A percentile compares a stretch with the other conserved stretches of the same genome.
phyloP scores from a whole-genome alignment of 2,329 filamentous ascomycete species.

The Ophiostoma populinum region DNA sequence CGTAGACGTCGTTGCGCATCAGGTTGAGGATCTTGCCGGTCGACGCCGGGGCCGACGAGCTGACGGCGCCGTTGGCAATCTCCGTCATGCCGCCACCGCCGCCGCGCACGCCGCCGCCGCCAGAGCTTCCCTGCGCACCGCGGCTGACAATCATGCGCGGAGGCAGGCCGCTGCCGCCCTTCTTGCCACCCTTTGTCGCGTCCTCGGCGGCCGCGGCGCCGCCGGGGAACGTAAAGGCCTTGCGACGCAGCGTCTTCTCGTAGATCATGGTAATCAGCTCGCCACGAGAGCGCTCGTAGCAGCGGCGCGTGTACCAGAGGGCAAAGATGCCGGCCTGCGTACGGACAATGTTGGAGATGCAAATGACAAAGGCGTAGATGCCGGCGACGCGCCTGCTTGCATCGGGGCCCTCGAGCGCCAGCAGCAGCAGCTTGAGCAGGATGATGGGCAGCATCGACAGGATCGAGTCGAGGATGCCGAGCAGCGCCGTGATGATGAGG shows the following conservation, averaged over 20 bases:
- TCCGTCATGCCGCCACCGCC: slow-evolving; percentile 6
- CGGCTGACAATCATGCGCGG: slow-evolving; percentile 3
- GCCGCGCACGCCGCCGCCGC: slow-evolving; percentile 1
- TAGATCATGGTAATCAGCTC: slow-evolving; percentile 59
- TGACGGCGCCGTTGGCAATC: slow-evolving; percentile 1
- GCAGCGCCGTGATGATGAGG: slow-evolving; percentile 45
- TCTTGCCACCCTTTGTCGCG: slow-evolving; percentile 12
- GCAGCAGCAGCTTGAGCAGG: slow-evolving; percentile 53
- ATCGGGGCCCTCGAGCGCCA: slow-evolving; percentile 40
- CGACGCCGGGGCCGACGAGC: slow-evolving; percentile 40
- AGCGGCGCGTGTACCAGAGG: slow-evolving; percentile 68
- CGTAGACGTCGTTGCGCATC: slow-evolving; percentile 67
- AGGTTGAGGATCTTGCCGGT: slow-evolving; percentile 86
- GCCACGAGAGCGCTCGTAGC: slow-evolving; percentile 68
- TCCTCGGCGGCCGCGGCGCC: neutral
- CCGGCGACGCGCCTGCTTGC: slow-evolving; percentile 38
- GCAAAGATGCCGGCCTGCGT: slow-evolving; percentile 51
- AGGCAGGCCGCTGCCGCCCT: slow-evolving; percentile 11
- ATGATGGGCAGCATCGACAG: slow-evolving; percentile 43
- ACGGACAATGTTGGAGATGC: slow-evolving; percentile 41
- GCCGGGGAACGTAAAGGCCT: slow-evolving; percentile 44
- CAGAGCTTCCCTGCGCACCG: slow-evolving; percentile 1
- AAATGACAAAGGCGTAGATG: slow-evolving; percentile 45
- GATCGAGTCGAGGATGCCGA: slow-evolving; percentile 46
- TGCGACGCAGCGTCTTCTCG: slow-evolving; percentile 42